Conservation (phyloP, 2,329 filamentous ascomycete species). For the Fusarium sp. region DNA sequence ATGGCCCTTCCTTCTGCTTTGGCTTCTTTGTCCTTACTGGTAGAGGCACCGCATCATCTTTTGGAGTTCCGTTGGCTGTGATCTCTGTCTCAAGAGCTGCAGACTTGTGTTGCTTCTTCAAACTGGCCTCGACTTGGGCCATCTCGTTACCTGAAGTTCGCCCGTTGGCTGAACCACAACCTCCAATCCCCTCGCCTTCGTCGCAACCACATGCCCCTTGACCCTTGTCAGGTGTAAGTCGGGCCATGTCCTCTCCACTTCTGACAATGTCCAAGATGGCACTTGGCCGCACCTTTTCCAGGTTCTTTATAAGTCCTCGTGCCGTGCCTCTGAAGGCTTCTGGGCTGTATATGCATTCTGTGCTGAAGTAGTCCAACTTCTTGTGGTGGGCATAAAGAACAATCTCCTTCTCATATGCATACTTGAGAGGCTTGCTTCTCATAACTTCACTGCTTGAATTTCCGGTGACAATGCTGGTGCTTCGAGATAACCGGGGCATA, state of each 20-base stretch:
- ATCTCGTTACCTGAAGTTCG: slow-evolving; percentile 79
- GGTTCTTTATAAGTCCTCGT: slow-evolving; percentile 90
- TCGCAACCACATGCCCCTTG: slow-evolving; percentile 53
- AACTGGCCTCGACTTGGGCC: slow-evolving; percentile 77
- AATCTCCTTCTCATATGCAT: slow-evolving; percentile 99
- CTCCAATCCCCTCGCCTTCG: slow-evolving; percentile 62
- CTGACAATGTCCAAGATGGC: slow-evolving; percentile 94
- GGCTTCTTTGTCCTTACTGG: slow-evolving; percentile 48
- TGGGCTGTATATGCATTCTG: slow-evolving; percentile 97
- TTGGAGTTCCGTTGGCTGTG: slow-evolving; percentile 40
- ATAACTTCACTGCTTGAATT: slow-evolving; percentile 87
- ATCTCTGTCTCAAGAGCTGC: slow-evolving; percentile 50
- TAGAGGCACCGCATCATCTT: slow-evolving; percentile 51
- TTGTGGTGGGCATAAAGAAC: slow-evolving; percentile 98
- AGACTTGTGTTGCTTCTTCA: slow-evolving; percentile 40
- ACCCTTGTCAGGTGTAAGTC: slow-evolving; percentile 63
- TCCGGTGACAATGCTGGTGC: slow-evolving; percentile 89
- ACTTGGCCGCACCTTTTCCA: slow-evolving; percentile 92
- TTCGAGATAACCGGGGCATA: slow-evolving; percentile 84
- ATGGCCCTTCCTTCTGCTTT: slow-evolving; percentile 45
- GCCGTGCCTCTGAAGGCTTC: slow-evolving; percentile 96
- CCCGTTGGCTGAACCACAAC: slow-evolving; percentile 76
- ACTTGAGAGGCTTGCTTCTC: slow-evolving; percentile 95
- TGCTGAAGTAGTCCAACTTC: slow-evolving; percentile 97
- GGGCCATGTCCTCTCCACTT: slow-evolving; percentile 96